Evolutionary conservation across 2,329 filamentous ascomycete species (phyloP).

Genomic region (Parafenestella ontariensis): DNA sequence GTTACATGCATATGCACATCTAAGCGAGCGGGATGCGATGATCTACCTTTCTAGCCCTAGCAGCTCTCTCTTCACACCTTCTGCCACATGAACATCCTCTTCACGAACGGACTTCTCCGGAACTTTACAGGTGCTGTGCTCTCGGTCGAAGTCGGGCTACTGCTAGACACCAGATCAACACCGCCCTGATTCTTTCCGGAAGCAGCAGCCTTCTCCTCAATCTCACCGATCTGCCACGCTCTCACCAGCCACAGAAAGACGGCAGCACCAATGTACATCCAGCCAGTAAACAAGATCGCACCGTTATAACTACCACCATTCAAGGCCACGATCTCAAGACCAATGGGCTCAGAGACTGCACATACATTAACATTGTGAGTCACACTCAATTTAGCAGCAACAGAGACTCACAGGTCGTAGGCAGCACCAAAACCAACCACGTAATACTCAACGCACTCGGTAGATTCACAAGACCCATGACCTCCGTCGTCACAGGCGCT

Average conservation of each 20-base stretch:
- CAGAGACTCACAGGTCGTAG: constrained; percentile 64
- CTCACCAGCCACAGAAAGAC: constrained; percentile 61
- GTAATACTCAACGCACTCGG: constrained; percentile 73
- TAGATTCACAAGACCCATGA: constrained; percentile 73
- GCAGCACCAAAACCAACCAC: constrained; percentile 75
- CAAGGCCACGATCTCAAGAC: constrained; percentile 59
- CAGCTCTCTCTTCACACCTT: constrained; percentile 27
- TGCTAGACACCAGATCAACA: constrained; percentile 27
- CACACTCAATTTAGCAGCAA: background rate
- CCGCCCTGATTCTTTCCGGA: constrained; percentile 33
- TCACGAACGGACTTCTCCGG: constrained; percentile 34
- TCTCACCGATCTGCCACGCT: constrained; percentile 66
- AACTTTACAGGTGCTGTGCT: constrained; percentile 9
- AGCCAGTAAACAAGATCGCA: constrained; percentile 66
- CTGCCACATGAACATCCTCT: constrained; percentile 39
- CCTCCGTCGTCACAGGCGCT: constrained; percentile 74
- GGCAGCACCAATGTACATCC: constrained; percentile 67
- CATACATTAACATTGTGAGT: constrained; percentile 3
- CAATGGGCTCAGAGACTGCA: constrained; percentile 61
- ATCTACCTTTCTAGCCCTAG: background rate
- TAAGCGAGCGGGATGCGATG: background rate
- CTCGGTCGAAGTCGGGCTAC: background rate
- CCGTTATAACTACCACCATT: constrained; percentile 62
- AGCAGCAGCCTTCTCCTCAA: constrained; percentile 52
- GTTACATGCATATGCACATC: background rate